Conservation (phyloP, 257 asterid genomes). For the Solanum rostratum region DNA sequence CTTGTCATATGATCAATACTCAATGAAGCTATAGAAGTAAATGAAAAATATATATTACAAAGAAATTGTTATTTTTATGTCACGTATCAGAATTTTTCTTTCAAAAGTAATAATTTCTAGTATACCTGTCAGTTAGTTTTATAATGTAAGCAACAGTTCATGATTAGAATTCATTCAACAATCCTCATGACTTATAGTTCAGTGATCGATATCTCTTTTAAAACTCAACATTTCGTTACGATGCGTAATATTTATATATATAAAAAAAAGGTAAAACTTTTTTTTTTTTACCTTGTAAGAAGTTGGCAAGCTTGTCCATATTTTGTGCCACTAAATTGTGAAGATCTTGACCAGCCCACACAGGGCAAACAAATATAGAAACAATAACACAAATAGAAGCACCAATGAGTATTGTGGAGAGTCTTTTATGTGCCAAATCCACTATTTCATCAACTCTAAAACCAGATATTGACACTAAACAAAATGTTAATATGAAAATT, state of each 20-base stretch:
- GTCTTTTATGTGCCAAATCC: constrained; percentile 39
- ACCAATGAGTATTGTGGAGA: constrained; percentile 52
- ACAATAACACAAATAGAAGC: constrained; percentile 44
- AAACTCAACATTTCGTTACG: background rate
- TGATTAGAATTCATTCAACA: background rate
- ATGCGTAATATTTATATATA: background rate
- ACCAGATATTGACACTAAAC: constrained; percentile 58
- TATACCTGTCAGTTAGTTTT: too few species aligned
- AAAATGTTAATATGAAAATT: constrained; percentile 61
- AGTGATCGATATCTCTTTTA: background rate
- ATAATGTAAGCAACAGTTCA: background rate
- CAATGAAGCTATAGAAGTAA: too few species aligned
- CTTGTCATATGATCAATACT: background rate
- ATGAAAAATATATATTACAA: too few species aligned
- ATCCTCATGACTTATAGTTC: background rate
- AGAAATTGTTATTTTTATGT: too few species aligned
- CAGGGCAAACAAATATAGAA: constrained; percentile 50
- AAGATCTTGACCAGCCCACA: constrained; percentile 81
- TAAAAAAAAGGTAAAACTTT: background rate
- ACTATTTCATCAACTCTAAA: constrained; percentile 35
- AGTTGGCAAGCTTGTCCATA: constrained; percentile 41
- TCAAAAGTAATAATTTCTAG: too few species aligned
- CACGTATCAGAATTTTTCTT: too few species aligned
- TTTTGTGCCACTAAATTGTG: constrained; percentile 46
- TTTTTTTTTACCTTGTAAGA: constrained; percentile 38